phyloP scores from a whole-genome alignment of 129 eudicot species.

The Ambrosia artemisiifolia region DNA sequence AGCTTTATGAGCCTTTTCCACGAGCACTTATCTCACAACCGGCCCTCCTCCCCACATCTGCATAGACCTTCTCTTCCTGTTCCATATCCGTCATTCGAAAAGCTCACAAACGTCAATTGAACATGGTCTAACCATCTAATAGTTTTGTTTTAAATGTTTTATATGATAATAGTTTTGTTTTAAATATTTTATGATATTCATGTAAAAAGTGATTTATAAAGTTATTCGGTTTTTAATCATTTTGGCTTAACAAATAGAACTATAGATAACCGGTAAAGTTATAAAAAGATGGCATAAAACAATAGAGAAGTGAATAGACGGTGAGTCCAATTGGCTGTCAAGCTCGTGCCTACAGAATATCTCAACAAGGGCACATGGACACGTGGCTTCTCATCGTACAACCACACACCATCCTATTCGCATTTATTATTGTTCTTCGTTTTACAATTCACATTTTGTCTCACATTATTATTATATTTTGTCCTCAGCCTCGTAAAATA shows the following conservation, averaged over 20 bases:
- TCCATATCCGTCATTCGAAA: too few relatives aligned
- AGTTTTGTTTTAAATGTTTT: background rate
- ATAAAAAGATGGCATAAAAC: too few relatives aligned
- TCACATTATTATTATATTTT: background rate
- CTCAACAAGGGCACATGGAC: conserved; percentile 14
- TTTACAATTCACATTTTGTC: conserved; percentile 7
- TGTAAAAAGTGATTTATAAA: background rate
- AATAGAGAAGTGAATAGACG: background rate
- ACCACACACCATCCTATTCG: background rate
- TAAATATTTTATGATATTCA: background rate
- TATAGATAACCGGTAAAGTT: too few relatives aligned
- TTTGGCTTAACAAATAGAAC: too few relatives aligned
- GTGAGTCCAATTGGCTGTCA: conserved; percentile 28
- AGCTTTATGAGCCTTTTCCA: too few relatives aligned
- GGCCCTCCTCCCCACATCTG: too few relatives aligned
- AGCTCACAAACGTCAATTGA: too few relatives aligned
- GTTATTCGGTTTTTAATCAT: too few relatives aligned
- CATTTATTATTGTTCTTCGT: background rate
- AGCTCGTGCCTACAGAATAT: conserved; percentile 30
- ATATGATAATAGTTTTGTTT: background rate
- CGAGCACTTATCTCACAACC: too few relatives aligned
- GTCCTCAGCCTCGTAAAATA: background rate
- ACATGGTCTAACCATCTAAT: background rate
- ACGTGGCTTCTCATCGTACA: conserved; percentile 13
- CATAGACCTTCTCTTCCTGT: too few relatives aligned